Conservation (phyloP, 768 basidiomycete genomes). For the Mycena indigotica region DNA sequence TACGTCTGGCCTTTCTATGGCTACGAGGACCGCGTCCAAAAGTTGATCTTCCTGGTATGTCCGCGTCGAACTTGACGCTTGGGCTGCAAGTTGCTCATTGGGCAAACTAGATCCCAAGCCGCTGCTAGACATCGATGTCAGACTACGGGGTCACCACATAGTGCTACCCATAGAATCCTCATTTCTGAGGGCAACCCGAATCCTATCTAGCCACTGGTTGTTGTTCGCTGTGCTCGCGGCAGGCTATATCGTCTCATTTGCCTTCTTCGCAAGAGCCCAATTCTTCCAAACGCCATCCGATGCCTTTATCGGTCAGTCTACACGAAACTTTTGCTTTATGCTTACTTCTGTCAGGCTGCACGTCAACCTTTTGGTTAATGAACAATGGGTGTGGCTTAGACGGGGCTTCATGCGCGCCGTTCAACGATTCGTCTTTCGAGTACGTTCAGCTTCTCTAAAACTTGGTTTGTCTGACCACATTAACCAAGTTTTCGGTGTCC, state of each 20-base stretch:
- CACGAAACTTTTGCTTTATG: background rate
- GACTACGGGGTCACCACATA: slow-evolving; percentile 38
- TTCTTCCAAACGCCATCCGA: slow-evolving; percentile 69
- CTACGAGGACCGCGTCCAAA: slow-evolving; percentile 64
- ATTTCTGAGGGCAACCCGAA: slow-evolving; percentile 52
- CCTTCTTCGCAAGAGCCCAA: slow-evolving; percentile 73
- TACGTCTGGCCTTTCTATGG: slow-evolving; percentile 35
- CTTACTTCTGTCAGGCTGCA: slow-evolving; percentile 44
- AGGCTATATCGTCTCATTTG: slow-evolving; percentile 70
- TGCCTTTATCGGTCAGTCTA: slow-evolving; percentile 46
- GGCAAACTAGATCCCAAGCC: slow-evolving; percentile 51
- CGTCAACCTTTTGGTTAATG: slow-evolving; percentile 68
- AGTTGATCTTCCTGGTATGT: slow-evolving; percentile 51
- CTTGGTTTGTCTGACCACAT: background rate
- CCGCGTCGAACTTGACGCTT: too few species aligned
- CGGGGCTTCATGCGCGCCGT: slow-evolving; percentile 65
- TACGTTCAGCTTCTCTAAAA: background rate
- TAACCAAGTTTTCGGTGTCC: slow-evolving; percentile 70
- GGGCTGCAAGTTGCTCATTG: background rate
- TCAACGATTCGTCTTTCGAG: slow-evolving; percentile 60
- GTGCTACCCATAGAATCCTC: slow-evolving; percentile 56
- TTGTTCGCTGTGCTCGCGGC: slow-evolving; percentile 52
- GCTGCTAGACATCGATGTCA: slow-evolving; percentile 53
- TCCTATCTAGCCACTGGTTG: slow-evolving; percentile 54
- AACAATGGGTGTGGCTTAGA: slow-evolving; percentile 76